Evolutionary conservation across 139 green algal genomes (phyloP), one percentile per base, ranked within the genome.

Genomic region (Picochlorum sp.): DNA sequence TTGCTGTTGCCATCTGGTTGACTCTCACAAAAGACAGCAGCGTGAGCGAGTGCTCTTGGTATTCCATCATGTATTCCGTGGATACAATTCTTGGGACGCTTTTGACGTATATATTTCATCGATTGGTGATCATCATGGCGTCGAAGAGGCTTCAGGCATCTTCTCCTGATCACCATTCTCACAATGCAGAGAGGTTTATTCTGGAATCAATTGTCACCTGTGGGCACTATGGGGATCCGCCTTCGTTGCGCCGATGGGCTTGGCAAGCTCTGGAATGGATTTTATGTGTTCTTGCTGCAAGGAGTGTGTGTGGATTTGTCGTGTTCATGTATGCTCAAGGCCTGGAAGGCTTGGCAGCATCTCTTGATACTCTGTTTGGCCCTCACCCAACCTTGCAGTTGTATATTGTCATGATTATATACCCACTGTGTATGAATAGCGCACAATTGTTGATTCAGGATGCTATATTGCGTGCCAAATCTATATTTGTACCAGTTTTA

Each of bases 341-440:
- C 47, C 6, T 54, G 16, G 2, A 54, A 54, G 16, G 34, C 8
- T 41, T 41, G 34, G 34, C 34, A 41, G 34, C 34, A 41, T 41
- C 34, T 41, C 55, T 87, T 18, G 81, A 87, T 58, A 16, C 18
- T 9, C 4, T 67, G 2, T 87, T 87, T 58, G 10, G 18, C 21
- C 72, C 69, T 21, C 70, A 80, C 31, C 70, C 81, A 18, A 73
- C 70, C 9, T 16, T 69, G 6, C 52, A 76, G 44, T 70, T 87
- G 7, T 81, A 72, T 34, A 52, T 69, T 10, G 78, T 85, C 49
- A 85, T 87, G 78, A 66, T 87, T 21, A 57, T 56, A 21, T 84
- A 80, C 57, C 81, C 81, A 15, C 52, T 87, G 28, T 24, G 65
- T 4, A 81, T 87, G 72, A 87, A 87, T 60, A 24, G 82, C 9